Conservation (phyloP, 2,329 filamentous ascomycete species). For the Rutstroemia sp. region DNA sequence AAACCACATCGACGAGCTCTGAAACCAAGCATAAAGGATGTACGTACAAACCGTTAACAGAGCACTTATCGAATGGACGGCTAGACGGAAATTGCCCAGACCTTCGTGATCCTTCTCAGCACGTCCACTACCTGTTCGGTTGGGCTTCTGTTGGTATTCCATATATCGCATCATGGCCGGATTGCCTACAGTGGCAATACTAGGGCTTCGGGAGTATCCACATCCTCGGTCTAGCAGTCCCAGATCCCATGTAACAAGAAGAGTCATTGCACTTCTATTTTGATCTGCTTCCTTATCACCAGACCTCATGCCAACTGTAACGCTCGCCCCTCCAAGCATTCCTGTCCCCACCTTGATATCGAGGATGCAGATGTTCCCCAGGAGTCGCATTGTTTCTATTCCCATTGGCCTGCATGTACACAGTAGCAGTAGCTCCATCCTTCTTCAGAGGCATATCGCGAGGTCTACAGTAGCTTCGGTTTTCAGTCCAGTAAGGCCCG, state of each 20-base stretch:
- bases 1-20: background rate
- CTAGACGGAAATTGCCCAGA: background rate
- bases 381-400: background rate
- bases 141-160: background rate
- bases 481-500: background rate
- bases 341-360: background rate
- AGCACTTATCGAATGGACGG: background rate
- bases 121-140: background rate
- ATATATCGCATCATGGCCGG: background rate
- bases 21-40: background rate
- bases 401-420: background rate
- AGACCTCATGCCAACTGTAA: background rate
- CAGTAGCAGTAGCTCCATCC: background rate
- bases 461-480: no score
- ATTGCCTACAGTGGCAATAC: background rate
- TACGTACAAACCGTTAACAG: constrained; percentile 1
- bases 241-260: background rate
- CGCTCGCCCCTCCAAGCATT: background rate
- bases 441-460: no score
- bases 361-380: background rate
- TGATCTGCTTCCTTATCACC: background rate
- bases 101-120: background rate
- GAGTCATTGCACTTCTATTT: background rate
- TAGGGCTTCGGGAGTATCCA: no score
- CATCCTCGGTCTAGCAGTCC: background rate